These are phyloP conservation scores for Microbotryomycetes sp. DNA, from an alignment of 1,284 basidiomycete genomes.

Conservation along the genomic window DNA sequence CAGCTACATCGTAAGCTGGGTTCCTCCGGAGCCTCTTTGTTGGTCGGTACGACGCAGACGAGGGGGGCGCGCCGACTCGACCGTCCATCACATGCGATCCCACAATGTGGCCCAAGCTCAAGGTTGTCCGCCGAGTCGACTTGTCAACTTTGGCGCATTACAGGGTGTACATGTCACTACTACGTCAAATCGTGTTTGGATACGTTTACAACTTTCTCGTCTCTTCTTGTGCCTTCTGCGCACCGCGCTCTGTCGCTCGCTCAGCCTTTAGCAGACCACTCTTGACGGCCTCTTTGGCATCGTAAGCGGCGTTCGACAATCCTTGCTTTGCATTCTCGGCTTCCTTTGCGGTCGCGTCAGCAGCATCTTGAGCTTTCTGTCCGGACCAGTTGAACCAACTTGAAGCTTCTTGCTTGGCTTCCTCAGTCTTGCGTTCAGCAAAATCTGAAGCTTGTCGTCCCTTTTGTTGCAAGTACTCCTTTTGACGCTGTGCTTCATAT, in stretches of 20 bases:
- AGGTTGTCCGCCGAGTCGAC: no score
- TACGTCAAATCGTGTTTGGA: no score
- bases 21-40: background rate
- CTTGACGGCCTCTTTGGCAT: background rate
- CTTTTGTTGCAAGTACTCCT: background rate
- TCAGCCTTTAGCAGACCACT: conserved; percentile 16
- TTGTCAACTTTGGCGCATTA: no score
- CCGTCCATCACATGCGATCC: no score
- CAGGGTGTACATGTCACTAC: no score
- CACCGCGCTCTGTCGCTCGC: conserved; percentile 11
- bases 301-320: background rate
- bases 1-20: background rate
- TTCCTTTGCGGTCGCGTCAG: background rate
- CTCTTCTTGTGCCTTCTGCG: conserved; percentile 21
- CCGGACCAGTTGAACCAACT: conserved; percentile 18
- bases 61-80: no score
- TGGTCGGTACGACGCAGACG: background rate
- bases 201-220: conserved; percentile 20
- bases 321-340: background rate
- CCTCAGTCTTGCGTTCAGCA: background rate
- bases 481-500: background rate
- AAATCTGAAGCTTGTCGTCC: background rate
- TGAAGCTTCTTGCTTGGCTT: conserved; percentile 14
- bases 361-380: conserved; percentile 14
- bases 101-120: no score